A percentile compares a stretch with the other conserved stretches of the same genome.
These are phyloP conservation scores for Nyssa sinensis DNA, from an alignment of 148 eudicot species.

Conservation along the genomic window DNA sequence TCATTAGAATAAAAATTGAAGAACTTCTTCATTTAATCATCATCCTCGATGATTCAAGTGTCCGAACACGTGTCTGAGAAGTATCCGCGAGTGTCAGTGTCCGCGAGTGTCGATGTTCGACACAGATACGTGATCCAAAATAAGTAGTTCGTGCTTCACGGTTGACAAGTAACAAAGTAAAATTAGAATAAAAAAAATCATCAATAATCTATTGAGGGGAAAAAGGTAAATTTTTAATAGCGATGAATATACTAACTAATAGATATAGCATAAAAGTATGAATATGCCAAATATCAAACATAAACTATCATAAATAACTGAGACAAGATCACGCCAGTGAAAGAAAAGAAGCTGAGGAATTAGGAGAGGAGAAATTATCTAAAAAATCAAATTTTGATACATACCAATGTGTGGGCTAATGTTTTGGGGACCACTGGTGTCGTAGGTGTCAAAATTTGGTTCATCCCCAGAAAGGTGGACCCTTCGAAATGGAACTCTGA, in stretches of 20 bases:
- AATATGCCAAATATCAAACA: neutral
- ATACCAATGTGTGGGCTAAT: conserved; percentile 76
- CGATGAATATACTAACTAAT: neutral
- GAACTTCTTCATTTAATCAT: too few species aligned
- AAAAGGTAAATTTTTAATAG: neutral
- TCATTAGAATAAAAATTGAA: too few species aligned
- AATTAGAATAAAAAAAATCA: neutral
- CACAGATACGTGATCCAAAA: too few species aligned
- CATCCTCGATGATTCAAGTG: too few species aligned
- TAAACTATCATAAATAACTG: neutral
- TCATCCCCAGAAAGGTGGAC: conserved; percentile 89
- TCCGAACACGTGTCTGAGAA: too few species aligned
- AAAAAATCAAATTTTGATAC: neutral
- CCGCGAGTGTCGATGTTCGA: too few species aligned
- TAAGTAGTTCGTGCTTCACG: too few species aligned
- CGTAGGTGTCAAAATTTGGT: conserved; percentile 89
- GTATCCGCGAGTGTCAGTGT: too few species aligned
- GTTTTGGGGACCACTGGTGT: conserved; percentile 95
- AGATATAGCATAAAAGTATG: neutral
- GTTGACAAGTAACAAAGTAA: too few species aligned
- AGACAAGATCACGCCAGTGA: neutral
- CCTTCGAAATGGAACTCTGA: conserved; percentile 88
- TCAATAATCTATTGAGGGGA: neutral
- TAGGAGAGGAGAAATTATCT: neutral
- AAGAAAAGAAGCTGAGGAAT: neutral